Base-by-base conservation (phyloP, 495 filamentous ascomycete species). In the Thozetella sp. region DNA sequence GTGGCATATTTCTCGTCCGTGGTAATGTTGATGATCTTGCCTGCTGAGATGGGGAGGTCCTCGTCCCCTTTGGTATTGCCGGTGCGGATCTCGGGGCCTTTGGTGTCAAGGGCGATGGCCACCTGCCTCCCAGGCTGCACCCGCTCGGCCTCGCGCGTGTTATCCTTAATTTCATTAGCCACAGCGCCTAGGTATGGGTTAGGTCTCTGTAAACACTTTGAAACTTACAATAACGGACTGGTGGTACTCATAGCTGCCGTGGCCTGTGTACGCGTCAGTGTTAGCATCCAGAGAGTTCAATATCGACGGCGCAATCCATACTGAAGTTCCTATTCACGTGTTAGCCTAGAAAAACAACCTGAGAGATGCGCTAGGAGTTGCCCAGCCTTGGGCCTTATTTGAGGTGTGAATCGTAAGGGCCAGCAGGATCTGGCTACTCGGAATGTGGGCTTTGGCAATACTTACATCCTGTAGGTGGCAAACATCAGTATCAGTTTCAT, bases 21-120 rank as follows among this genome's bases (percentile, higher is more conserved):
- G 64, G 94, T 96, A 78, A 99, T 92, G 85, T 93, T 97, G 64
- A 99, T 77, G 76, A 93, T 82, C 51, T 83, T 79, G 62, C 95
- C 95, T 43, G 88, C 86, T 62, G 84, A 75, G 77, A 99, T 95
- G 51, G 95, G 93, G 61, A 94, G 84, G 67, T 99, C 95, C 65
- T 77, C 86, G 73, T 97, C 94, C 61, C 76, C 86, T 61, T 81
- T 77, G 50, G 95, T 99, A 80, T 97, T 93, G 63, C 95, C 95
- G 40, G 96, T 99, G 66, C 95, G 87, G 76, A 99, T 99, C 85
- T 99, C 95, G 26, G 95, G 95, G 53, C 95, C 95, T 87, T 99
- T 99, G 70, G 95, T 99, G 75, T 99, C 95, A 27, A 99, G 88
- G 63, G 95, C 95, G 80, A 99, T 97, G 71, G 95, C 95, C 57